A percentile compares a stretch with the other conserved stretches of the same genome.
These are phyloP conservation scores for Nicotiana obtusifolia DNA, from an alignment of 257 asterid genomes.

Conservation along the genomic window DNA sequence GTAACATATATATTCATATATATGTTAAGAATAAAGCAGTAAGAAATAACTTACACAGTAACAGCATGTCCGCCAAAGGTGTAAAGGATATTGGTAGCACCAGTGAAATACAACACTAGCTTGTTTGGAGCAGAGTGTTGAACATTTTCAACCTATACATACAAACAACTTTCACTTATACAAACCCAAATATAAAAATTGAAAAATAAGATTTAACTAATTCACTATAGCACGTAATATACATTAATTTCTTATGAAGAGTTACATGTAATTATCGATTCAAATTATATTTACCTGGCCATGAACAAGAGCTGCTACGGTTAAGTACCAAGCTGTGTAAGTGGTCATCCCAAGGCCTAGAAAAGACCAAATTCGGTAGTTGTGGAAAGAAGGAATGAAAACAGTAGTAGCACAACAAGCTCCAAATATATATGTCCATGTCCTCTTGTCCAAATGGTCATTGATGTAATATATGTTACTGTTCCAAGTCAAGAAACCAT, in stretches of 20 bases:
- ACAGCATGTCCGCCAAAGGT: constrained; percentile 99
- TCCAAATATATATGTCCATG: constrained; percentile 98
- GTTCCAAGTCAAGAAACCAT: constrained; percentile 12
- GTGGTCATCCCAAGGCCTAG: constrained; percentile 98
- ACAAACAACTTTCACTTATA: background rate
- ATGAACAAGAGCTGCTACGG: constrained; percentile 63
- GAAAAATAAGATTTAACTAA: background rate
- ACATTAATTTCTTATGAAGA: background rate
- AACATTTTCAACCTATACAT: constrained; percentile 56
- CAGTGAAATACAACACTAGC: constrained; percentile 82
- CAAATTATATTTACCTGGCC: constrained; percentile 59
- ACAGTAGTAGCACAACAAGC: constrained; percentile 98
- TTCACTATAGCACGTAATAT: background rate
- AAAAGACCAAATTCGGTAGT: constrained; percentile 93
- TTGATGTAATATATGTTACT: constrained; percentile 90
- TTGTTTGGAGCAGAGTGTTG: constrained; percentile 71
- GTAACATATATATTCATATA: background rate
- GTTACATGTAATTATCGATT: background rate
- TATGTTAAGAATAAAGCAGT: background rate
- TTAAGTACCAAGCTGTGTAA: constrained; percentile 89
- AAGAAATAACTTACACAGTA: constrained; percentile 63
- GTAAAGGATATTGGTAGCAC: constrained; percentile 90
- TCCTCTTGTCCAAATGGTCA: constrained; percentile 93
- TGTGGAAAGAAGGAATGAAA: constrained; percentile 95
- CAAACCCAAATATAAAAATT: background rate